phyloP scores from a whole-genome alignment of 345 rosid species.

The Linum tenue region DNA sequence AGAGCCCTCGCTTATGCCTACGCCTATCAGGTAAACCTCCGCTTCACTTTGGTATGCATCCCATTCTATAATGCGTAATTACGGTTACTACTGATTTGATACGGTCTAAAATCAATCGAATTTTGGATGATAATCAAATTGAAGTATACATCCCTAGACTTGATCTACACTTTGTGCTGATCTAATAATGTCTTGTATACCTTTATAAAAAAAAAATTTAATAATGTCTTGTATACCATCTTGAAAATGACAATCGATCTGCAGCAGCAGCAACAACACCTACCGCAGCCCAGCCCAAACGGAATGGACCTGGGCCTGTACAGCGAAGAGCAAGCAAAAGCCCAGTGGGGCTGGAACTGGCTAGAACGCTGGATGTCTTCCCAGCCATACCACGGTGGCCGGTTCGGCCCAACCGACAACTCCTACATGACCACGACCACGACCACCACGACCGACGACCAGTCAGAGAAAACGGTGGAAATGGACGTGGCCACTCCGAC shows the following conservation, averaged over 20 bases:
- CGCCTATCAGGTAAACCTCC: slow-evolving; percentile 49
- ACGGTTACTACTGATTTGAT: no score
- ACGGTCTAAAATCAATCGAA: neutral
- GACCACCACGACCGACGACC: slow-evolving; percentile 48
- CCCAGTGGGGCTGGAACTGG: slow-evolving; percentile 92
- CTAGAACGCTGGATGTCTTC: slow-evolving; percentile 84
- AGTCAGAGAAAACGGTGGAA: slow-evolving; percentile 80
- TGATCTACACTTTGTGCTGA: no score
- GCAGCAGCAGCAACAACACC: slow-evolving; percentile 29
- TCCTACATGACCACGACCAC: slow-evolving; percentile 43
- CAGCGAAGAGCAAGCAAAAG: slow-evolving; percentile 35
- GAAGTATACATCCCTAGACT: no score
- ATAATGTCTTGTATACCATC: no score
- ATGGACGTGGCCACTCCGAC: slow-evolving; percentile 46
- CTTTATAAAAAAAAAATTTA: no score
- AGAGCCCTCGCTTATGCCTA: slow-evolving; percentile 95
- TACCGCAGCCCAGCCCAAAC: slow-evolving; percentile 17
- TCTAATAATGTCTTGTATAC: no score
- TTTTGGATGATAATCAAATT: no score
- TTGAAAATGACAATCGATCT: no score
- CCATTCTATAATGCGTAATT: no score
- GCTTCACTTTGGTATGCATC: no score
- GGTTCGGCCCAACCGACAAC: slow-evolving; percentile 32
- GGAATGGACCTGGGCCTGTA: slow-evolving; percentile 29
- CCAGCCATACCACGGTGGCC: slow-evolving; percentile 21